Conservation (phyloP, 805 yeast genomes). For the Candida stauntonica region DNA sequence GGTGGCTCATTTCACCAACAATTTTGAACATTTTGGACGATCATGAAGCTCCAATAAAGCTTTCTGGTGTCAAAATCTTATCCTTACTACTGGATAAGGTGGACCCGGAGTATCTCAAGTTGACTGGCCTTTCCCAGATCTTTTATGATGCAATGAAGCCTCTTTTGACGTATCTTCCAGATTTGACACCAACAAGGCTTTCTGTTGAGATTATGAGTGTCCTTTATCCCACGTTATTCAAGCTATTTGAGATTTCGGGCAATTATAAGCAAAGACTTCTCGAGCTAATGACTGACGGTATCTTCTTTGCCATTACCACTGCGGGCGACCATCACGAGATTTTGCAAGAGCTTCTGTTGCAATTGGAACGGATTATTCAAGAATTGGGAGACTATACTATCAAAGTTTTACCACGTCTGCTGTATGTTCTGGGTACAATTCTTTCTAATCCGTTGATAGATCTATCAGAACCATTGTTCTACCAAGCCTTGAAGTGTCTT, state of each 20-base stretch:
- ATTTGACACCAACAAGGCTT: conserved; percentile 18
- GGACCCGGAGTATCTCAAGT: conserved; percentile 14
- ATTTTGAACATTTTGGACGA: conserved; percentile 26
- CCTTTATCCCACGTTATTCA: conserved; percentile 19
- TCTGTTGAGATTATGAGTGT: conserved; percentile 13
- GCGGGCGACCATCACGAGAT: conserved; percentile 20
- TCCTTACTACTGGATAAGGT: conserved; percentile 13
- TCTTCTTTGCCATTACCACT: conserved; percentile 18
- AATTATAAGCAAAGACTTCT: conserved; percentile 7
- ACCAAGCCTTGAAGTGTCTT: conserved; percentile 11
- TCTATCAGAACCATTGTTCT: conserved; percentile 12
- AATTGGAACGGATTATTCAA: conserved; percentile 7
- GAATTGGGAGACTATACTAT: conserved; percentile 7
- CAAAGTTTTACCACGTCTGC: conserved; percentile 20
- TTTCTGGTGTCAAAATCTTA: conserved; percentile 21
- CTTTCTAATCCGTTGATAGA: conserved; percentile 24
- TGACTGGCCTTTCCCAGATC: conserved; percentile 19
- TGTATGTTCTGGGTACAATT: conserved; percentile 19
- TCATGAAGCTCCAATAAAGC: conserved; percentile 25
- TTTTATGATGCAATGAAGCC: conserved; percentile 23
- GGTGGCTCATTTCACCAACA: conserved; percentile 27
- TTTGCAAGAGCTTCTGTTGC: conserved; percentile 9
- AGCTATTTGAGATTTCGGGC: conserved; percentile 11
- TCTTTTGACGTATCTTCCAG: conserved; percentile 24
- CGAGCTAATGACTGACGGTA: conserved; percentile 17